These are phyloP conservation scores for Naegleria fowleri DNA, from an alignment of 208 protist species.

Conservation along the genomic window DNA sequence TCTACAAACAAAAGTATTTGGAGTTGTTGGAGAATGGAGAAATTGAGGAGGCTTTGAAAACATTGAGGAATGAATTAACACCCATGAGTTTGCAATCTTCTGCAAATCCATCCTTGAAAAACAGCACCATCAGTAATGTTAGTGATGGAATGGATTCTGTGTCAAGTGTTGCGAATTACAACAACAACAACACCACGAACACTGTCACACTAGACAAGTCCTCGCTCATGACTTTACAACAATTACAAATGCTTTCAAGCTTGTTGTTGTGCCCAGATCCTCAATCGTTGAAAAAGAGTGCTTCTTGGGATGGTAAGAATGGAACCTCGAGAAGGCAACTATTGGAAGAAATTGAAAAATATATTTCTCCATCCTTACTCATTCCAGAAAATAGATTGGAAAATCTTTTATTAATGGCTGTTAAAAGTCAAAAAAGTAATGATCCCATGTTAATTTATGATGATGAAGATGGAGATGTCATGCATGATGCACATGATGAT, in stretches of 20 bases:
- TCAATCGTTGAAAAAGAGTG: background rate
- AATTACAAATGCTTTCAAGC: background rate
- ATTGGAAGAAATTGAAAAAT: background rate
- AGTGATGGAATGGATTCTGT: background rate
- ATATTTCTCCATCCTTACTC: background rate
- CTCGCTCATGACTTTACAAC: background rate
- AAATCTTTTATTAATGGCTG: background rate
- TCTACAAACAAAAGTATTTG: constrained; percentile 19
- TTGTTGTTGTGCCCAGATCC: background rate
- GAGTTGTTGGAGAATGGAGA: background rate
- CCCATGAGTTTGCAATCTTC: background rate
- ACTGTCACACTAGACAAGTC: too few relatives aligned
- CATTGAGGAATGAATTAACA: background rate
- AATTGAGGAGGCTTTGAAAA: background rate
- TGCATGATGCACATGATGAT: background rate
- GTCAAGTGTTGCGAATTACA: too few relatives aligned
- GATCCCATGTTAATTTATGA: background rate
- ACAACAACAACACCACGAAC: too few relatives aligned
- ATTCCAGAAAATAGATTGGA: constrained; percentile 21
- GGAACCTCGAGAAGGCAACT: background rate
- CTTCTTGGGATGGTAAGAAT: background rate
- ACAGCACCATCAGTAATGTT: background rate
- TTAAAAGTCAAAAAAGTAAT: background rate
- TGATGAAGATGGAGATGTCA: background rate
- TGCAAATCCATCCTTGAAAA: background rate